Conservation (phyloP, 2,329 filamentous ascomycete species). For the Hymenotorrendiella dingleyae region DNA sequence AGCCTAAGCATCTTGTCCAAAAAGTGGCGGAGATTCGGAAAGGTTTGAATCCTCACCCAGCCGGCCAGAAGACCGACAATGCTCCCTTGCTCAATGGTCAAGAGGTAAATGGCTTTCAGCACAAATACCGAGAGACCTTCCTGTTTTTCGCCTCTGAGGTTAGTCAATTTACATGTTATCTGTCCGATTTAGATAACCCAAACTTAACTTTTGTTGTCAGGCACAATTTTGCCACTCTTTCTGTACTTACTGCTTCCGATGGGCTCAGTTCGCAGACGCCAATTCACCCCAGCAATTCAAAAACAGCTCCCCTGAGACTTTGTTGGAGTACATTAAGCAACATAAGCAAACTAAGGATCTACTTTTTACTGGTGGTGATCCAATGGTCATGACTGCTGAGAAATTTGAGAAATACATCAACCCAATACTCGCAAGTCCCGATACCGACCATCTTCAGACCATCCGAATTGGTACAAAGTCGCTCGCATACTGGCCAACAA, state of each 20-base stretch:
- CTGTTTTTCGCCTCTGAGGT: slow-evolving; percentile 10
- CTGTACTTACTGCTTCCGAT: slow-evolving; percentile 10
- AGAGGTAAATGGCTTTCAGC: slow-evolving; percentile 3
- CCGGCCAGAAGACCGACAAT: slow-evolving; percentile 6
- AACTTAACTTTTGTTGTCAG: background rate
- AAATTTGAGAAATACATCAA: background rate
- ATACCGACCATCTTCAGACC: slow-evolving; percentile 4
- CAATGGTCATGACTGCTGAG: slow-evolving; percentile 6
- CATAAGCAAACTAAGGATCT: slow-evolving; percentile 4
- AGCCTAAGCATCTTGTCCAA: too few species aligned
- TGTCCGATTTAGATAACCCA: too few species aligned
- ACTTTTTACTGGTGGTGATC: slow-evolving; percentile 10
- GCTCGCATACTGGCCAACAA: slow-evolving; percentile 10
- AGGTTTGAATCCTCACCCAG: slow-evolving; percentile 8
- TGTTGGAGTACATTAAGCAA: slow-evolving; percentile 1
- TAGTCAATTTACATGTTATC: too few species aligned
- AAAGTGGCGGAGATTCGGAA: background rate
- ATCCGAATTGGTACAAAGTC: slow-evolving; percentile 10
- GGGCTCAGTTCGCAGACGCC: slow-evolving; percentile 6
- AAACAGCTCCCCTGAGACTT: background rate
- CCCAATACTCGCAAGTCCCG: slow-evolving; percentile 3
- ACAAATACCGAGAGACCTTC: slow-evolving; percentile 9
- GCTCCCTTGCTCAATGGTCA: slow-evolving; percentile 3
- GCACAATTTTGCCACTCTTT: slow-evolving; percentile 8
- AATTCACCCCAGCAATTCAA: slow-evolving; percentile 2